Evolutionary conservation across 1,284 basidiomycete genomes (phyloP), one percentile per base, ranked within the genome.

Genomic region (Chalciporus piperatoides): DNA sequence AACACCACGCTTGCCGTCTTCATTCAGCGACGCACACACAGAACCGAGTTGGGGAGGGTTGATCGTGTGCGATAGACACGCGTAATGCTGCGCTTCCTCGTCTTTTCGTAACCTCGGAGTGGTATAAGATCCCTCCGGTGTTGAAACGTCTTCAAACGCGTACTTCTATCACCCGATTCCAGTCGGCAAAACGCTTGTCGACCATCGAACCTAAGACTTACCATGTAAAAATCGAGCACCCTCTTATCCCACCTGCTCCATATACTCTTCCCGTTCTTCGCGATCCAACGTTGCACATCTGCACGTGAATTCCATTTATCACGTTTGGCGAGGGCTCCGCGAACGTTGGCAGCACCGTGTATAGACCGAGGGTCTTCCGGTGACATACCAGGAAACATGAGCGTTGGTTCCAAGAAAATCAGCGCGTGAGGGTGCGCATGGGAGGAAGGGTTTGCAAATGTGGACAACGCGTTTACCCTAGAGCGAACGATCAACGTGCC

Each of bases 321-420:
- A 2, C 55, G 65, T 46, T 65, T 68, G 11, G 42, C 44, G 2
- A 49, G 52, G 5, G 63, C 61, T 3, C 58, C 65, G 1, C 57
- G 58, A 4, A 68, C 60, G 21, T 65, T 65, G 40, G 65, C 55
- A 7, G 60, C 56, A 4, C 67, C 62, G 8, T 61, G 63, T 17
- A 61, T 49, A 5, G 46, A 52, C 21, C 63, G 65, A 2, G 54
- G 54, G 28, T 68, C 63, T 0, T 48, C 53, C 2, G 62, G 51
- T 0, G 63, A 53, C 50, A 68, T 51, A 11, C 23, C 48, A 17
- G 63, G 65, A 27, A 65, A 68, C 67, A 65, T 66, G 44, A 65
- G 19, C 2, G 65, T 68, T 4, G 65, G 65, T 44, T 65, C 63
- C 41, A 68, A 21, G n/a, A 65, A 45, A 33, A 65, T 52, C 8